Conservation (phyloP, 2,329 filamentous ascomycete genomes). For the Penicillium corylophilum region DNA sequence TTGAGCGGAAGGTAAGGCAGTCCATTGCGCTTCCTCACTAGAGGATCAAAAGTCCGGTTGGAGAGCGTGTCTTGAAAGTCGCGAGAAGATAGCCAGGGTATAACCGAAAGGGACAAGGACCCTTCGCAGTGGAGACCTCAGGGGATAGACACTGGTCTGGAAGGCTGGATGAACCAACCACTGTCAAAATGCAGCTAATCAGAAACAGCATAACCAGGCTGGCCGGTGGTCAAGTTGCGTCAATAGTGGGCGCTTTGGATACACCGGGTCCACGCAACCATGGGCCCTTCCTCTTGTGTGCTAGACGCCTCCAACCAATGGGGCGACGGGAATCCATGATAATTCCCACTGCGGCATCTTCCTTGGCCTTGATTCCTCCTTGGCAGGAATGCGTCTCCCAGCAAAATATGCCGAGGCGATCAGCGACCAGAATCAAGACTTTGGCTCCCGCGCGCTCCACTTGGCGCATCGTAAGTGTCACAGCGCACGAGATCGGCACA, state of each 20-base stretch:
- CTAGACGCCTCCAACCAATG: conserved; percentile 9
- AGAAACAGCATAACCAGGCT: conserved; percentile 10
- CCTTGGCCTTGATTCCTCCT: conserved; percentile 7
- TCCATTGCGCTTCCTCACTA: conserved; percentile 14
- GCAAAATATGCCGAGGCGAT: conserved; percentile 18
- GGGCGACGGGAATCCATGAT: not conserved
- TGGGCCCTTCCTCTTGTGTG: conserved; percentile 9
- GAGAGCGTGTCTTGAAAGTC: conserved; percentile 3
- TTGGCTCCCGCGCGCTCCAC: conserved; percentile 20
- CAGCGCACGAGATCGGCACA: not conserved
- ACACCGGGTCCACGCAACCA: conserved; percentile 15
- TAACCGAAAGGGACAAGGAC: conserved; percentile 4
- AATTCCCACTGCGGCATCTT: conserved; percentile 3
- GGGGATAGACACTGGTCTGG: conserved; percentile 20
- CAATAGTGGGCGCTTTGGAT: conserved; percentile 12
- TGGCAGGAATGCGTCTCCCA: conserved; percentile 11
- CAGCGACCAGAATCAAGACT: conserved; percentile 20
- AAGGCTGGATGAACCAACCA: conserved; percentile 1
- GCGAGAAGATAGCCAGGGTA: not conserved
- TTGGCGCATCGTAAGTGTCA: conserved; percentile 6
- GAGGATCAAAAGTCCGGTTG: conserved; percentile 2
- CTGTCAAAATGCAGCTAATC: conserved; percentile 9
- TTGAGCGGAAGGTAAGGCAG: not conserved
- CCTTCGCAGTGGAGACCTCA: conserved; percentile 16
- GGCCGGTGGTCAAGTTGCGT: conserved; percentile 21